Evolutionary conservation across 1,284 basidiomycete genomes (phyloP).

Genomic region (Sporisorium scitamineum): DNA sequence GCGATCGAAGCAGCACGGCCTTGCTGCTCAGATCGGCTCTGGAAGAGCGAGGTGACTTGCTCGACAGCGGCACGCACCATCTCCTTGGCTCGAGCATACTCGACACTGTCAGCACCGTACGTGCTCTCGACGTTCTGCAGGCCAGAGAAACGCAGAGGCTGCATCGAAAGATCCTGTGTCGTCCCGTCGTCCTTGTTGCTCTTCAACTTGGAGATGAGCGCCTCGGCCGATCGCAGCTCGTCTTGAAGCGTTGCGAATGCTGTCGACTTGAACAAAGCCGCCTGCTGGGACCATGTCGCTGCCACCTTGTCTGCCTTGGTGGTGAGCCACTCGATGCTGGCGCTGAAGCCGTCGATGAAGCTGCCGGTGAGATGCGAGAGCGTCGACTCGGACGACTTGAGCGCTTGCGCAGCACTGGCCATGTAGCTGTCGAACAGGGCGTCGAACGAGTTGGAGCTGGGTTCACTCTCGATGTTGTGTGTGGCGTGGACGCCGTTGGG

Average conservation of each 20-base stretch:
- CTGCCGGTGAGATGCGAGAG: constrained; percentile 36
- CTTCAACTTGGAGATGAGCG: constrained; percentile 28
- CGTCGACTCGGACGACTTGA: constrained; percentile 33
- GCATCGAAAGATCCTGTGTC: constrained; percentile 30
- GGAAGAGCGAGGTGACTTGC: constrained; percentile 23
- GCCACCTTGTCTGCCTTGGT: constrained; percentile 7
- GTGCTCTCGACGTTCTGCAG: constrained; percentile 39
- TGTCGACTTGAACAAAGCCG: constrained; percentile 30
- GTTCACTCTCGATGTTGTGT: constrained; percentile 36
- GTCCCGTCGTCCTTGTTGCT: background rate
- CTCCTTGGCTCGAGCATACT: constrained; percentile 36
- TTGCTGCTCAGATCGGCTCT: constrained; percentile 28
- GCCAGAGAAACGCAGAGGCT: constrained; percentile 50
- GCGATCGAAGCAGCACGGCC: constrained; percentile 37
- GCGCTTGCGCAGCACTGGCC: constrained; percentile 20
- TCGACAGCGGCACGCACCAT: constrained; percentile 31
- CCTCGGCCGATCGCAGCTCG: constrained; percentile 40
- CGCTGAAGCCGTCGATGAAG: constrained; percentile 36
- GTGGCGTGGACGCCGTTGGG: constrained; percentile 34
- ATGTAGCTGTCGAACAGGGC: constrained; percentile 50
- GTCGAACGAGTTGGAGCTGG: constrained; percentile 41
- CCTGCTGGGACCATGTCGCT: constrained; percentile 31
- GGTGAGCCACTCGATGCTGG: constrained; percentile 44
- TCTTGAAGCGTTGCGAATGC: constrained; percentile 39
- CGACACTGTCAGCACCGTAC: constrained; percentile 38